Evolutionary conservation across 169 alveolate species (phyloP), one percentile per base, ranked within the genome.

Genomic region (Cryptosporidium andersoni): DNA sequence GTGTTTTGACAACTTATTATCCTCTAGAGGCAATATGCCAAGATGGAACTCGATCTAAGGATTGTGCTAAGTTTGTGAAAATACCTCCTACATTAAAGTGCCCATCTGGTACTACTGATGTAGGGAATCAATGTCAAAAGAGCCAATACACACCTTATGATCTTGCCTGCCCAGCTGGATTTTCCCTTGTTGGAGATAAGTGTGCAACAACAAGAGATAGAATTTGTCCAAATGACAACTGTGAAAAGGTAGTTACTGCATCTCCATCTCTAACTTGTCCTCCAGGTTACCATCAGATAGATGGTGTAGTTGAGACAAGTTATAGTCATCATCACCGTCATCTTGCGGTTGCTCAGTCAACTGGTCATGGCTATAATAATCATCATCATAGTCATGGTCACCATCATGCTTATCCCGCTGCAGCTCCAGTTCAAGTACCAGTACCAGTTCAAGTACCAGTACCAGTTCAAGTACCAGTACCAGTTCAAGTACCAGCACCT

Each of bases 41-140:
- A 45, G 85, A 74, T 74, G 85, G 85, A 74, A 74, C 85, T 45
- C 55, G 67, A 74, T 74, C 85, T 11, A 74, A 74, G n/a, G 85
- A 74, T 25, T 74, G 85, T 74, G 85, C 85, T 11, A 74, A 74
- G 16, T 74, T 74, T 74, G 49, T 74, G 11, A 74, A 74, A 74
- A 74, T 68, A 45, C 74, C 85, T 45, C 85, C 85, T 5, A 58
- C 60, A n/a, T 62, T 74, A 11, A 74, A 56, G 60, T 74, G 85
- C 45, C 85, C 85, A 42, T 58, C 85, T 58, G 74, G 85, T 58
- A 58, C 85, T 4, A 63, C 60, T 43, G 85, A 74, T 58, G 85
- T 74, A n/a, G 85, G 85, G 34, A 58, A 66, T 11, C 85, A 74
- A 42, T 74, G 85, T 42, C 85, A 74, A 74, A 45, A 58, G 36